phyloP scores from a whole-genome alignment of 257 asterid genomes.

The Plectranthus barbatus region DNA sequence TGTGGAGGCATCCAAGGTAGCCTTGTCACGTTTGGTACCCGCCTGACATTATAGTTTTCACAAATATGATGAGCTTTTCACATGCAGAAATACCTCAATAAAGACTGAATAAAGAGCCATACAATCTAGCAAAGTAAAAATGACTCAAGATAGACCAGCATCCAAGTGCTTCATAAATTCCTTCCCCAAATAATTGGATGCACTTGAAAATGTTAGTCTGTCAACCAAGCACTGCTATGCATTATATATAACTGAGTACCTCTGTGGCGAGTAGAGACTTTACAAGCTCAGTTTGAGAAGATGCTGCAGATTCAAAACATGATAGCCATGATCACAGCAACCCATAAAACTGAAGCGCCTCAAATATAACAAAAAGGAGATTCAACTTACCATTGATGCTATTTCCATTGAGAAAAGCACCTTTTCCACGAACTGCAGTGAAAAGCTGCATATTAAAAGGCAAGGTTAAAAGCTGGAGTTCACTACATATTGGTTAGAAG shows the following conservation, averaged over 20 bases:
- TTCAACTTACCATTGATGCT: conserved; percentile 49
- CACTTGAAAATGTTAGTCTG: background rate
- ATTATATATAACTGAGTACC: conserved; percentile 30
- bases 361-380: background rate
- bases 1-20: conserved; percentile 54
- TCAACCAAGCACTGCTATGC: background rate
- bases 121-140: conserved; percentile 5
- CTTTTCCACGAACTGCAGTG: conserved; percentile 62
- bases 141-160: background rate
- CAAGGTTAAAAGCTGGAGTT: too few species aligned
- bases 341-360: background rate
- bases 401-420: conserved; percentile 71
- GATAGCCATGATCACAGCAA: conserved; percentile 4
- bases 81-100: background rate
- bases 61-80: conserved; percentile 8
- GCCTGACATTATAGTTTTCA: conserved; percentile 35
- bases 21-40: conserved; percentile 70
- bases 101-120: background rate
- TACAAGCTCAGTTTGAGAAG: conserved; percentile 77
- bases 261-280: conserved; percentile 81
- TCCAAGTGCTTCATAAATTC: background rate
- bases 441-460: conserved; percentile 47
- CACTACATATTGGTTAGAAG: too few species aligned
- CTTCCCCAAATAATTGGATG: background rate
- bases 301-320: conserved; percentile 38